These are phyloP conservation scores for Rhizoclosmatium hyalinum DNA, from an alignment of 371 early-diverging fungal genomes.

Conservation along the genomic window DNA sequence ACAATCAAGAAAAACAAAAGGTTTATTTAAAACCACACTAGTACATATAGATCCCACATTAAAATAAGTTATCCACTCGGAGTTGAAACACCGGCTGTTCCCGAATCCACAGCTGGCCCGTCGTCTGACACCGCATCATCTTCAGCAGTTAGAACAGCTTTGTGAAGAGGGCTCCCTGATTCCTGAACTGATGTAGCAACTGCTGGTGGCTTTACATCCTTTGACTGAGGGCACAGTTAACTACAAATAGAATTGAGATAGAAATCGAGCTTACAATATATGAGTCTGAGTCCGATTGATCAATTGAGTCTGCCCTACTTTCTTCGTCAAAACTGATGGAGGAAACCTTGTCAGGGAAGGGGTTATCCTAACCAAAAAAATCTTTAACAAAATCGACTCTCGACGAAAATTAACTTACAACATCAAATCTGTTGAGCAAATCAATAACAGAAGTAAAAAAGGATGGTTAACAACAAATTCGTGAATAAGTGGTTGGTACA, in stretches of 20 bases:
- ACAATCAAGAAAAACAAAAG: too few species aligned
- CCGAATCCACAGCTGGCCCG: constrained; percentile 12
- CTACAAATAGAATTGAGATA: not conserved
- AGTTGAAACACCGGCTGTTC: constrained; percentile 24
- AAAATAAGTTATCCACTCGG: not conserved
- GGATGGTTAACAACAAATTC: not conserved
- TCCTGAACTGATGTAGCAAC: not conserved
- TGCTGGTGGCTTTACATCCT: constrained; percentile 5
- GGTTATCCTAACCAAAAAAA: constrained; percentile 28
- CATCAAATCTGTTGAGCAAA: constrained; percentile 5
- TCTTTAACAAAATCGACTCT: not conserved
- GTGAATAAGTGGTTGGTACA: not conserved
- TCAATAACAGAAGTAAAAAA: not conserved
- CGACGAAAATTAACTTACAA: not conserved
- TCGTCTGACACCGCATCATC: constrained; percentile 4
- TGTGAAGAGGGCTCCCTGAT: constrained; percentile 16
- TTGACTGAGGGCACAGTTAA: not conserved
- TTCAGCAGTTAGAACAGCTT: constrained; percentile 8
- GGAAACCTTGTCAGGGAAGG: constrained; percentile 38
- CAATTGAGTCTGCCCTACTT: constrained; percentile 7
- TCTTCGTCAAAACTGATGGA: constrained; percentile 34
- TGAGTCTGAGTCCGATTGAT: constrained; percentile 11
- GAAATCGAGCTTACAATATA: not conserved
- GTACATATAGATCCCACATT: too few species aligned
- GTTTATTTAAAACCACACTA: too few species aligned